Conservation (phyloP, 2,329 filamentous ascomycete species). For the Zymoseptoria crescenta region DNA sequence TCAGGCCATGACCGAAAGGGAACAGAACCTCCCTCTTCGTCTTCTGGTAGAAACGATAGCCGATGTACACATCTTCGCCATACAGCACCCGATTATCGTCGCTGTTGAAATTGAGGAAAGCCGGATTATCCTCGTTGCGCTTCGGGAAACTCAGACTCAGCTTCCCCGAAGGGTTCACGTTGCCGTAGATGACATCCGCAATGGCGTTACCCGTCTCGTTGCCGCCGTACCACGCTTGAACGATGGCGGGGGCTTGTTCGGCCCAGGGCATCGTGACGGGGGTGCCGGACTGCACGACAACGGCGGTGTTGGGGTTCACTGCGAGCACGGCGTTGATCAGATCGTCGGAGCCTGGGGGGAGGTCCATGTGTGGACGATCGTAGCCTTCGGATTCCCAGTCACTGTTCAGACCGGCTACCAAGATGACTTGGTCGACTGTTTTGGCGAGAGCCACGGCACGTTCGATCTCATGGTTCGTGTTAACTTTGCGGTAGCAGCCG, state of each 20-base stretch:
- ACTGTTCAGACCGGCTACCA: constrained; percentile 69
- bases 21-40: constrained; percentile 55
- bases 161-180: constrained; percentile 67
- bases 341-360: constrained; percentile 54
- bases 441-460: constrained; percentile 61
- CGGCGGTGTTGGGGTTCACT: constrained; percentile 60
- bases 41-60: constrained; percentile 65
- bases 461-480: constrained; percentile 57
- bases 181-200: constrained; percentile 67
- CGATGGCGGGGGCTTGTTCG: constrained; percentile 54
- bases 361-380: constrained; percentile 53
- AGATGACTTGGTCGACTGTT: constrained; percentile 66
- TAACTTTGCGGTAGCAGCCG: constrained; percentile 47
- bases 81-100: constrained; percentile 62
- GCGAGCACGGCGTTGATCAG: constrained; percentile 58
- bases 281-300: constrained; percentile 72
- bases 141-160: constrained; percentile 64
- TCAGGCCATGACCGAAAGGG: constrained; percentile 70
- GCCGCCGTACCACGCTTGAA: constrained; percentile 79
- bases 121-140: constrained; percentile 46
- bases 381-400: constrained; percentile 70
- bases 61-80: constrained; percentile 65
- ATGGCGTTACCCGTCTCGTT: constrained; percentile 78
- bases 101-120: constrained; percentile 65
- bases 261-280: constrained; percentile 67